A percentile compares a stretch with the other conserved stretches of the same genome.
These are phyloP conservation scores for Pittosporum tobira DNA, from an alignment of 129 eudicot genomes.

Conservation along the genomic window DNA sequence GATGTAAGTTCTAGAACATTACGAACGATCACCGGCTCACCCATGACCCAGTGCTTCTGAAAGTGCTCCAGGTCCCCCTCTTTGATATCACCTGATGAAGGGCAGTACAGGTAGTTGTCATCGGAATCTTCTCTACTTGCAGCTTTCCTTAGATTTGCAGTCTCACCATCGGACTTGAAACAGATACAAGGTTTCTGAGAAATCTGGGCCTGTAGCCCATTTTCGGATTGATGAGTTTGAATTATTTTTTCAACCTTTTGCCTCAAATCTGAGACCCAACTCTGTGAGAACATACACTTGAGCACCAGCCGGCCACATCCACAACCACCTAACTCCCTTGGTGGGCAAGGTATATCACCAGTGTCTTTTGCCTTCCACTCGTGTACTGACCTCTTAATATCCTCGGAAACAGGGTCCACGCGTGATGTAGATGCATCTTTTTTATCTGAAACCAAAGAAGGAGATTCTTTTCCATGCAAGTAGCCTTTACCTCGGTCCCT, in stretches of 20 bases:
- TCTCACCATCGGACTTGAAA: background rate
- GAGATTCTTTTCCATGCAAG: conserved; percentile 20
- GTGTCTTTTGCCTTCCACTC: conserved; percentile 28
- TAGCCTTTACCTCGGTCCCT: conserved; percentile 10
- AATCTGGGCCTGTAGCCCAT: conserved; percentile 11
- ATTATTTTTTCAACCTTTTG: conserved; percentile 23
- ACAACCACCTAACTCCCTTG: conserved; percentile 46
- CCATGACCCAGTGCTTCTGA: conserved; percentile 47
- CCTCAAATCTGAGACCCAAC: conserved; percentile 24
- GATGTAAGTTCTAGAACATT: conserved; percentile 27
- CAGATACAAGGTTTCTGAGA: conserved; percentile 16
- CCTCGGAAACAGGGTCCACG: background rate
- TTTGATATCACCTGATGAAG: conserved; percentile 31
- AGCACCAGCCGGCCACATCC: conserved; percentile 28
- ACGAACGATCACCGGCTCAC: conserved; percentile 39
- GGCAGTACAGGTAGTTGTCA: conserved; percentile 30
- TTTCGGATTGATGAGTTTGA: background rate
- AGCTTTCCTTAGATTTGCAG: conserved; percentile 19
- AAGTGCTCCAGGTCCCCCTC: conserved; percentile 33
- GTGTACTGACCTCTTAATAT: background rate
- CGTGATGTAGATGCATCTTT: background rate
- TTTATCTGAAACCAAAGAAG: background rate
- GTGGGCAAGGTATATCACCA: conserved; percentile 52
- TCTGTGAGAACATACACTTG: conserved; percentile 25
- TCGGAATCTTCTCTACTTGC: conserved; percentile 22